Conservation (phyloP, 768 basidiomycete species). For the Phaeotremella skinneri region DNA sequence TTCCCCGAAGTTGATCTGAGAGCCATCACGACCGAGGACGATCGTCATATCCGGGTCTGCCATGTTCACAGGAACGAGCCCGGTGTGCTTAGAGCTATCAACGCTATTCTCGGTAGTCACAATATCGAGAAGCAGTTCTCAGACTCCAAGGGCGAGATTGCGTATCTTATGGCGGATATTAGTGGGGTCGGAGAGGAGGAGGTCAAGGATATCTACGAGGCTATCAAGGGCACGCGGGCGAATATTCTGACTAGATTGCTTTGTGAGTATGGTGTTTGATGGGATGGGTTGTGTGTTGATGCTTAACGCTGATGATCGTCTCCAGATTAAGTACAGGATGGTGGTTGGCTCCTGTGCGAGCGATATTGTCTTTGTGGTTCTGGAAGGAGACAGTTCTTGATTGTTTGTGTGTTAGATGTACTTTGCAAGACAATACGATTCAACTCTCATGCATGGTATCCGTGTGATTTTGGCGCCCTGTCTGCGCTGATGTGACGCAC, state of each 20-base stretch:
- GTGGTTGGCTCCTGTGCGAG: no score
- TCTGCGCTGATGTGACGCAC: no score
- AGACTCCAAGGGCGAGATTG: constrained; percentile 58
- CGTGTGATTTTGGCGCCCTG: no score
- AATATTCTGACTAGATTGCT: constrained; percentile 89
- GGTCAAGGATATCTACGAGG: constrained; percentile 70
- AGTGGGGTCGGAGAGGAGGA: constrained; percentile 80
- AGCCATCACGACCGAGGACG: constrained; percentile 80
- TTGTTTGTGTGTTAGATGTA: no score
- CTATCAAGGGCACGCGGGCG: constrained; percentile 72
- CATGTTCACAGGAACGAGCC: constrained; percentile 84
- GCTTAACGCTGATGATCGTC: neutral
- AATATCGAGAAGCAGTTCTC: constrained; percentile 99
- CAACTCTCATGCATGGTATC: no score
- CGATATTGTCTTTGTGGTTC: no score
- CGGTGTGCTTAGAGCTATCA: constrained; percentile 82
- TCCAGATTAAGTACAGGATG: no score
- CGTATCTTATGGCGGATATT: constrained; percentile 97
- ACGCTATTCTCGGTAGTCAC: constrained; percentile 87
- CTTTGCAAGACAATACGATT: no score
- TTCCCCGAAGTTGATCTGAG: constrained; percentile 98
- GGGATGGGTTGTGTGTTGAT: neutral
- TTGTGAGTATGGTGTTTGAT: constrained; percentile 43
- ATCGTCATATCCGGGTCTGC: constrained; percentile 79
- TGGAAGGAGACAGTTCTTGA: no score